phyloP scores from a whole-genome alignment of 148 eudicot genomes.

The Selenicereus undatus region DNA sequence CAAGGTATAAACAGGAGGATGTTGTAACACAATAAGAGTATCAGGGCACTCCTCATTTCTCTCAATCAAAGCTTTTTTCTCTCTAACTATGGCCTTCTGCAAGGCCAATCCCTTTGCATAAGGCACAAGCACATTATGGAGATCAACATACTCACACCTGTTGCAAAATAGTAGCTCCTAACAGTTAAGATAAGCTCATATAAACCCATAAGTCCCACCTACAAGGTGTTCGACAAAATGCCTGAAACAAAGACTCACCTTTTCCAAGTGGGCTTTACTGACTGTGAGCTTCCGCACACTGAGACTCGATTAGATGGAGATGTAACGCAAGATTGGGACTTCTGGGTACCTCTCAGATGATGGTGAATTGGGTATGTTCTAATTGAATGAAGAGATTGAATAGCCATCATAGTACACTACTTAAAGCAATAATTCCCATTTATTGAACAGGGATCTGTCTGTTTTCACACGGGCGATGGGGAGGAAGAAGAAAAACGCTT shows the following conservation, averaged over 20 bases:
- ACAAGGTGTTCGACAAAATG: background rate
- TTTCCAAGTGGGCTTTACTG: slow-evolving; percentile 7
- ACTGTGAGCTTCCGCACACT: background rate
- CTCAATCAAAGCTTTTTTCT: slow-evolving; percentile 53
- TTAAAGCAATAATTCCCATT: background rate
- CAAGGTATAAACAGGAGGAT: slow-evolving; percentile 85
- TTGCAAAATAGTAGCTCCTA: slow-evolving; percentile 8
- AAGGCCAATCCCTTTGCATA: slow-evolving; percentile 76
- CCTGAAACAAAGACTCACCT: slow-evolving; percentile 21
- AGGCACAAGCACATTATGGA: slow-evolving; percentile 64
- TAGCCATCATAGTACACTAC: slow-evolving; percentile 2
- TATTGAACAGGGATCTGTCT: background rate
- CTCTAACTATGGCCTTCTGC: slow-evolving; percentile 70
- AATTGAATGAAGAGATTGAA: background rate
- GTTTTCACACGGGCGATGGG: background rate
- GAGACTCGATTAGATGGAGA: background rate
- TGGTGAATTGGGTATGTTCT: slow-evolving; percentile 14
- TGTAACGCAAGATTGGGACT: background rate
- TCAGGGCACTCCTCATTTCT: slow-evolving; percentile 53
- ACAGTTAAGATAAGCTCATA: slow-evolving; percentile 1
- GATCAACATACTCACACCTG: slow-evolving; percentile 72
- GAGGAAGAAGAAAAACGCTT: too few relatives aligned
- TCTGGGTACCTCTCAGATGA: background rate
- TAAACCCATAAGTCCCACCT: background rate
- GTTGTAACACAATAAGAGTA: slow-evolving; percentile 71